Evolutionary conservation across 2,329 filamentous ascomycete species (phyloP), one percentile per base, ranked within the genome.

Genomic region (Talaromyces sp.): DNA sequence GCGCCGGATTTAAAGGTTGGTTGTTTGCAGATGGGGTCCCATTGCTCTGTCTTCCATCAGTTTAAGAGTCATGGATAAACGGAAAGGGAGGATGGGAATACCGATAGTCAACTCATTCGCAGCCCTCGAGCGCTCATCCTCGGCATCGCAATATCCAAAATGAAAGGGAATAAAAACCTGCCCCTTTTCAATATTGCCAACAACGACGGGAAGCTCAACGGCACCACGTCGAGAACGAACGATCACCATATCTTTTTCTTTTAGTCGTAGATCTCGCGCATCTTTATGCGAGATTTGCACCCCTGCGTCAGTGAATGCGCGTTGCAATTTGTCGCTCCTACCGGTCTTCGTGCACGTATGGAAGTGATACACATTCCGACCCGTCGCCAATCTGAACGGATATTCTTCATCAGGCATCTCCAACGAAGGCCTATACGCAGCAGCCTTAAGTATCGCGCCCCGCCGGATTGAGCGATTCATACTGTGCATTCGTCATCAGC

Each of bases 111-210:
- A 69, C 63, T 79, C 77, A 67, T 78, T 78, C 0, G 76, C 77
- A 7, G 77, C 77, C 19, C 74, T 65, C 1, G 76, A 72, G 38
- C 72, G 53, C 6, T 70, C 73, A 54, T 75, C 74, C n/a, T 72
- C 70, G 8, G 69, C 67, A 68, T 79, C 77, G 53, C 70, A 79
- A 59, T 78, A 78, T 7, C 76, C 76, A 68, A 76, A 78, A 60
- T 79, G 77, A 54, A 79, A 79, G 2, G 76, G 76, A n/a, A 78
- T 75, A 58, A 79, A 79, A 5, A 74, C 71, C 58, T 78, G 75
- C 2, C 76, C 75, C 22, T 70, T 40, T 11, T 61, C 63, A 10
- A 76, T 75, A 3, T 70, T 64, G 0, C 75, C 76, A 4, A 76
- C 68, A n/a, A 63, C 64, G 6, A 71, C 74, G 8, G 66, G 69